These are phyloP conservation scores for Penicillium palitans DNA, from an alignment of 2,329 filamentous ascomycete species.

Conservation along the genomic window DNA sequence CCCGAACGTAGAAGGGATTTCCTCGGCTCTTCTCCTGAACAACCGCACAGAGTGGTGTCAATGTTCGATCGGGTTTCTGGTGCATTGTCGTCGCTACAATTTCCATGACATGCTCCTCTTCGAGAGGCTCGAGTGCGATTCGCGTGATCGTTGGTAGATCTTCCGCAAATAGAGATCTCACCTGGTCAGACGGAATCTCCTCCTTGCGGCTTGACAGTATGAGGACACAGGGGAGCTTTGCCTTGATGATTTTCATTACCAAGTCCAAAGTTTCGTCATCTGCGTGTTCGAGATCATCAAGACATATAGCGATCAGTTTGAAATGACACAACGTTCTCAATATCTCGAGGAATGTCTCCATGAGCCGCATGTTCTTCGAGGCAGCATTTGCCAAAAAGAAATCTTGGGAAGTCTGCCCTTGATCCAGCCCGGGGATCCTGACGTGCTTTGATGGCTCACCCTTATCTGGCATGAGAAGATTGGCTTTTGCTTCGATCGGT, in stretches of 20 bases:
- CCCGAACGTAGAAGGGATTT: conserved; percentile 86
- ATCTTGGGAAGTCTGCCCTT: conserved; percentile 39
- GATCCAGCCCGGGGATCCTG: conserved; percentile 36
- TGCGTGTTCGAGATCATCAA: conserved; percentile 89
- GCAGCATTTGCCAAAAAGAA: conserved; percentile 44
- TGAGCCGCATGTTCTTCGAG: conserved; percentile 65
- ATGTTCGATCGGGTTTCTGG: conserved; percentile 65
- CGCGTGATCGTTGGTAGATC: conserved; percentile 63
- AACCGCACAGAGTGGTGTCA: conserved; percentile 76
- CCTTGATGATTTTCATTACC: conserved; percentile 74
- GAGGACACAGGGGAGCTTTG: conserved; percentile 77
- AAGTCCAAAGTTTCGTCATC: conserved; percentile 85
- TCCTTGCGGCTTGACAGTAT: conserved; percentile 74
- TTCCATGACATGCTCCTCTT: conserved; percentile 74
- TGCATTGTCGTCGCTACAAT: conserved; percentile 83
- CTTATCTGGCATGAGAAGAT: conserved; percentile 35
- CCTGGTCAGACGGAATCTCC: conserved; percentile 55
- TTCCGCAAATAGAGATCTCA: conserved; percentile 44
- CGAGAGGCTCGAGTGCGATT: conserved; percentile 71
- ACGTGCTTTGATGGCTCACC: conserved; percentile 33
- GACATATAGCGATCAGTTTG: conserved; percentile 82
- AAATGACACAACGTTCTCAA: conserved; percentile 76
- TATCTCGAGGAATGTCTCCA: conserved; percentile 86
- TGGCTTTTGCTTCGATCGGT: conserved; percentile 34
- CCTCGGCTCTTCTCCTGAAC: conserved; percentile 86